Percentiles rank a stretch among this genome's conserved stretches.
Evolutionary conservation across 345 rosid genomes (phyloP).

Genomic region (Turritis glabra): DNA sequence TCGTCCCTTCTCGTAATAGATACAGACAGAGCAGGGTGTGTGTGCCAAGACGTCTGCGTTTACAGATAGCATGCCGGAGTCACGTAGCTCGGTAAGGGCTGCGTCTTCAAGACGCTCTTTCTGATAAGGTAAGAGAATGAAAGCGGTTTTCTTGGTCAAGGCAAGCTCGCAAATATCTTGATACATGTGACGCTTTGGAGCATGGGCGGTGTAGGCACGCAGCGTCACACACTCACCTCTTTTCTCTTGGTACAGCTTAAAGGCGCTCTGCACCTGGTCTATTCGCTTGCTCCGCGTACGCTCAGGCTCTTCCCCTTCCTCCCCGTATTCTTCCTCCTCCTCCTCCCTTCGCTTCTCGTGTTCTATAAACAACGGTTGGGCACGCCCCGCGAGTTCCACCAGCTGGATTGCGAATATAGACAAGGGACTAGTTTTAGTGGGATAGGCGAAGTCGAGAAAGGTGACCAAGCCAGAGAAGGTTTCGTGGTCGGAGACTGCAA

Average conservation of each 20-base stretch:
- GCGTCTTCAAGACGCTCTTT: slow-evolving; percentile 35
- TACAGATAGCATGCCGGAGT: slow-evolving; percentile 34
- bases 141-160: slow-evolving; percentile 42
- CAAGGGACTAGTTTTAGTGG: slow-evolving; percentile 47
- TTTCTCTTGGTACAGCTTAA: slow-evolving; percentile 46
- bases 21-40: slow-evolving; percentile 80
- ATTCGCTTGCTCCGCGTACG: slow-evolving; percentile 11
- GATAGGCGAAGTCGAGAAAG: slow-evolving; percentile 60
- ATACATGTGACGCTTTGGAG: slow-evolving; percentile 63
- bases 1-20: slow-evolving; percentile 55
- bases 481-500: slow-evolving; percentile 51
- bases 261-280: slow-evolving; percentile 44
- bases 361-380: slow-evolving; percentile 52
- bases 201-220: slow-evolving; percentile 48
- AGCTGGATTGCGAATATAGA: slow-evolving; percentile 57
- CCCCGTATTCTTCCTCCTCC: background rate
- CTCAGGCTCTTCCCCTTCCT: slow-evolving; percentile 6
- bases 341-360: slow-evolving; percentile 33
- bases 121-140: slow-evolving; percentile 65
- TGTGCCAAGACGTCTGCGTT: slow-evolving; percentile 49
- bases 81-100: slow-evolving; percentile 37
- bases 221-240: slow-evolving; percentile 40
- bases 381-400: slow-evolving; percentile 59
- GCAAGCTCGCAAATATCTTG: slow-evolving; percentile 78
- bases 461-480: slow-evolving; percentile 47